These are phyloP conservation scores for Apiospora arundinis DNA, from an alignment of 2,329 filamentous ascomycete species.

Conservation along the genomic window DNA sequence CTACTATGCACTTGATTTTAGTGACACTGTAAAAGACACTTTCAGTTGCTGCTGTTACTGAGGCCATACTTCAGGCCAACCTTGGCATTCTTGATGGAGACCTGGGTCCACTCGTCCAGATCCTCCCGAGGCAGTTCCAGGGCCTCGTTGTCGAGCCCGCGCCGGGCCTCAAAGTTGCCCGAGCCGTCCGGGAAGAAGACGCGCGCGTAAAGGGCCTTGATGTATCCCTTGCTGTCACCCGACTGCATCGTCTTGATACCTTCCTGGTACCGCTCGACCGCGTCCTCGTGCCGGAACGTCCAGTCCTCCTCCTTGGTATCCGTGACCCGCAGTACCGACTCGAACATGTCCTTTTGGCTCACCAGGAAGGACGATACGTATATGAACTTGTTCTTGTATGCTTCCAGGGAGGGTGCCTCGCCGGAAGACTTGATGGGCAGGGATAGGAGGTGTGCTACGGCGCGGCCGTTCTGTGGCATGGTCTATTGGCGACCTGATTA, in stretches of 20 bases:
- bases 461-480: slow-evolving; percentile 47
- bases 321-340: slow-evolving; percentile 63
- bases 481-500: slow-evolving; percentile 27
- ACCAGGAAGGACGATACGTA: slow-evolving; percentile 63
- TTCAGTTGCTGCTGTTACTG: background rate
- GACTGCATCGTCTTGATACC: slow-evolving; percentile 51
- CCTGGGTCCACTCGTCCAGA: slow-evolving; percentile 61
- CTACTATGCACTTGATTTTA: background rate
- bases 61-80: slow-evolving; percentile 30
- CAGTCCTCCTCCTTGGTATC: slow-evolving; percentile 65
- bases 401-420: slow-evolving; percentile 44
- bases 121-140: slow-evolving; percentile 65
- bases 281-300: slow-evolving; percentile 57
- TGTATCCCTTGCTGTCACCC: slow-evolving; percentile 52
- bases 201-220: slow-evolving; percentile 59
- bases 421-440: slow-evolving; percentile 48
- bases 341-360: slow-evolving; percentile 70
- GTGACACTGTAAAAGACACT: too few species aligned
- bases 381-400: slow-evolving; percentile 55
- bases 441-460: slow-evolving; percentile 57
- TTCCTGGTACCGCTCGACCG: slow-evolving; percentile 54
- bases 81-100: slow-evolving; percentile 47
- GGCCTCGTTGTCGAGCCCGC: slow-evolving; percentile 54
- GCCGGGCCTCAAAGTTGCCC: slow-evolving; percentile 49
- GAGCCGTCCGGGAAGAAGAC: slow-evolving; percentile 56